Percentiles rank a stretch among this genome's conserved stretches.
phyloP scores from a whole-genome alignment of 768 basidiomycete species.

The Russula emetica region DNA sequence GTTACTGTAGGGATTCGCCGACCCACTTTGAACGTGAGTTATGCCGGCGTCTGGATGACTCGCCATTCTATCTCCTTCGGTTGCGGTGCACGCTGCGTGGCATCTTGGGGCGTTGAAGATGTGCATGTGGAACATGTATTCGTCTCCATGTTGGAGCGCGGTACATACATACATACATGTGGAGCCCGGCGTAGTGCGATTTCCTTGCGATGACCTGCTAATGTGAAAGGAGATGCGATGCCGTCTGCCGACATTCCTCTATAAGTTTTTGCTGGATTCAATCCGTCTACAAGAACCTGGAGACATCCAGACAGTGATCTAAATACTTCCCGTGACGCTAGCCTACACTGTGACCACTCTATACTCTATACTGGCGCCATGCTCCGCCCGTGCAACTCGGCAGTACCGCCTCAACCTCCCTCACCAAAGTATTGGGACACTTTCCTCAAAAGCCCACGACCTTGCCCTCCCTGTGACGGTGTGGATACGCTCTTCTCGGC shows the following conservation, averaged over 20 bases:
- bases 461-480: constrained; percentile 18
- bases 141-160: no score
- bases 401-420: constrained; percentile 12
- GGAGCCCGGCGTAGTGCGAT: no score
- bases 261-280: background rate
- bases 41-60: no score
- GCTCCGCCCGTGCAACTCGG: background rate
- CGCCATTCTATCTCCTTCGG: no score
- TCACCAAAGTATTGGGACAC: constrained; percentile 29
- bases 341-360: background rate
- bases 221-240: no score
- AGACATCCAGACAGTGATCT: background rate
- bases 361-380: background rate
- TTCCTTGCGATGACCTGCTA: no score
- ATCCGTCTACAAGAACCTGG: background rate
- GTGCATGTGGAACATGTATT: no score
- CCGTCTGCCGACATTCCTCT: background rate
- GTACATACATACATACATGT: no score
- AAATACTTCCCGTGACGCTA: background rate
- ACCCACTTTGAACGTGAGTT: no score
- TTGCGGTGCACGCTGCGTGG: no score
- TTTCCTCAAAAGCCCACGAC: constrained; percentile 26
- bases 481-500: constrained; percentile 11
- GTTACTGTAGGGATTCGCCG: no score
- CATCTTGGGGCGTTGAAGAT: no score